phyloP scores from a whole-genome alignment of 2,329 filamentous ascomycete genomes.

The Paraconiothyrium brasiliense region DNA sequence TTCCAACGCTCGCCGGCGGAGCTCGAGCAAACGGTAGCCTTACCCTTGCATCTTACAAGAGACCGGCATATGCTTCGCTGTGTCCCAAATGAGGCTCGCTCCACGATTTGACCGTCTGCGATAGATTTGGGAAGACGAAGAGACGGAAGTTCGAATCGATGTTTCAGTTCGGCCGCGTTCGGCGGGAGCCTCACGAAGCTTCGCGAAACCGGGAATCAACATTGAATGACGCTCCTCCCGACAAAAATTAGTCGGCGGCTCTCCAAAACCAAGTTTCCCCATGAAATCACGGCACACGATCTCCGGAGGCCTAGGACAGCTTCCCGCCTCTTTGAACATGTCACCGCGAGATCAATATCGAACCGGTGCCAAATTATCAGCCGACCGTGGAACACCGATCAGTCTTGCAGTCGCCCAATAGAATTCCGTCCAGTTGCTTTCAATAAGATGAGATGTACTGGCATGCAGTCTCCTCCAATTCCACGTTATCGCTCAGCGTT shows the following conservation, averaged over 20 bases:
- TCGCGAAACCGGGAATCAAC: background rate
- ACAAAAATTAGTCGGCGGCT: background rate
- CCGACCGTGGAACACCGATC: background rate
- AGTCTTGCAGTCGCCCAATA: background rate
- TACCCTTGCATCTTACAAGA: background rate
- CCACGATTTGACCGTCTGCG: background rate
- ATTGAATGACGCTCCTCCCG: constrained; percentile 7
- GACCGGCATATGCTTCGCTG: background rate
- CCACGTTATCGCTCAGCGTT: background rate
- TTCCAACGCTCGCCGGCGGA: constrained; percentile 2
- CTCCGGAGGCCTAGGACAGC: background rate
- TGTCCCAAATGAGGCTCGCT: background rate
- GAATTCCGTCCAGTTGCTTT: background rate
- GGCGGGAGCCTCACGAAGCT: constrained; percentile 7
- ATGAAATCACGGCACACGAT: background rate
- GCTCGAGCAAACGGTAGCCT: background rate
- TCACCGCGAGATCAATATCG: background rate
- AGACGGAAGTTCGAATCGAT: background rate
- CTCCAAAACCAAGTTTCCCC: constrained; percentile 4
- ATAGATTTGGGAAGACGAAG: constrained; percentile 1
- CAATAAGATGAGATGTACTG: background rate
- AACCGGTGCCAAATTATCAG: background rate
- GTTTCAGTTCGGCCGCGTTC: constrained; percentile 12
- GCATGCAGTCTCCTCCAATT: background rate
- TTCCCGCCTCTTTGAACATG: background rate